Evolutionary conservation across 2,329 filamentous ascomycete species (phyloP).

Genomic region (Monosporascus sp.): DNA sequence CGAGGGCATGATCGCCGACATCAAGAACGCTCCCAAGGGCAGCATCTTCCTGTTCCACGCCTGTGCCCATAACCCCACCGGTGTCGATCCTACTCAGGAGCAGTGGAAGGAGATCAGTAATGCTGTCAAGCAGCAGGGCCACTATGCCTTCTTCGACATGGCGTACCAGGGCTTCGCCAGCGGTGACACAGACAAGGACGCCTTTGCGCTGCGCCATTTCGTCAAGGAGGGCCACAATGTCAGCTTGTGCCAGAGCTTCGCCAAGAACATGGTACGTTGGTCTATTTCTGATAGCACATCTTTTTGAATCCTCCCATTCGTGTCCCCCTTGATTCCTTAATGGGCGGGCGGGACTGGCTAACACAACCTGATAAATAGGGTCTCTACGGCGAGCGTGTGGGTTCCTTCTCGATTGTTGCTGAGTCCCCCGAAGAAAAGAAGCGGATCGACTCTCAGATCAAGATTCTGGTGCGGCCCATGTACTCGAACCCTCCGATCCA

Average conservation of each 20-base stretch:
- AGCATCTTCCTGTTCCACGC: conserved; percentile 93
- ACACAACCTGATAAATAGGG: conserved; percentile 47
- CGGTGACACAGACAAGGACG: conserved; percentile 86
- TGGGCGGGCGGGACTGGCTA: background rate
- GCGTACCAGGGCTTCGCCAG: conserved; percentile 98
- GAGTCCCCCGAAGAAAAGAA: conserved; percentile 86
- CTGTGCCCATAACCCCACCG: conserved; percentile 96
- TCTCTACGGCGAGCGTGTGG: conserved; percentile 96
- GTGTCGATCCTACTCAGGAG: conserved; percentile 84
- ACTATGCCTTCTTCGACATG: conserved; percentile 99
- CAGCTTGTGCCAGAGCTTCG: conserved; percentile 87
- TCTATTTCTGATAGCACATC: background rate
- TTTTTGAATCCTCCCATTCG: no score
- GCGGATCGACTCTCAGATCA: conserved; percentile 94
- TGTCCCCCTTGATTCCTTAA: no score
- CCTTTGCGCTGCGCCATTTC: conserved; percentile 90
- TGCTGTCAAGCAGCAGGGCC: conserved; percentile 76
- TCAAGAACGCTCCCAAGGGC: conserved; percentile 80
- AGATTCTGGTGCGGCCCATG: conserved; percentile 92
- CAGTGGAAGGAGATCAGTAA: conserved; percentile 91
- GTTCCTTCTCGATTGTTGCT: conserved; percentile 90
- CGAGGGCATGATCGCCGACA: conserved; percentile 83
- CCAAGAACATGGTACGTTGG: conserved; percentile 88
- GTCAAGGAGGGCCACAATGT: conserved; percentile 87
- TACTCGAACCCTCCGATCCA: conserved; percentile 99